Evolutionary conservation across 192 early-diverging fungal species (phyloP), one percentile per base, ranked within the genome.

Genomic region (Podila minutissima): DNA sequence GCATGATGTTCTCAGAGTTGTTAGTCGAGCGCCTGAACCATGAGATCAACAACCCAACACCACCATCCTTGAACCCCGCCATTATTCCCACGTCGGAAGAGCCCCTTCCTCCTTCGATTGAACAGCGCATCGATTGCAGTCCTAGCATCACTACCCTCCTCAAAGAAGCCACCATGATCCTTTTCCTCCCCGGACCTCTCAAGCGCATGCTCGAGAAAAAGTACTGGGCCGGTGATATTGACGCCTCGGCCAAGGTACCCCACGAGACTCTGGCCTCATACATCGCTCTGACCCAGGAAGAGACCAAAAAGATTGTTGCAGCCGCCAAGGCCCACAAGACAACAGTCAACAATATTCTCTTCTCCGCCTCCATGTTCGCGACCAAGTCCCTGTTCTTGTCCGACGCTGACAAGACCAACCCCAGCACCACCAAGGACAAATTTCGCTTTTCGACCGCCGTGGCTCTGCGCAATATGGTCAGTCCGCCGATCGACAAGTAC

Each of bases 151-250:
- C n/a, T 2, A 59, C 57, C 6, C 37, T 79, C 33, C 13, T 72
- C 46, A 79, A 72, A 55, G 76, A 67, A 28, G 75, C 69, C 4
- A 32, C 57, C 28, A 49, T 62, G 31, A 17, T 46, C 9, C 63
- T 78, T 4, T 19, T 78, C 13, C 55, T 78, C 10, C 75, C 75
- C 8, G 63, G 32, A 15, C 66, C 57, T 53, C 3, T 71, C 13
- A 78, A 78, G 32, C 62, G 50, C 28, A 62, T 67, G 0, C 17
- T 75, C 19, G 67, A 75, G 41, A 33, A 35, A 26, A 75, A 69
- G 33, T 69, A 75, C 41, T 75, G 74, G 74, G 26, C 67, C 0
- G 74, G 74, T 22, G 74, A 75, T 12, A 26, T 69, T 69, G 74
- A 68, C 50, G 74, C 74, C 33, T 59, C 66, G 0, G 60, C 63